Conservation (phyloP, 2,329 filamentous ascomycete species). For the Mollisiaceae sp. region DNA sequence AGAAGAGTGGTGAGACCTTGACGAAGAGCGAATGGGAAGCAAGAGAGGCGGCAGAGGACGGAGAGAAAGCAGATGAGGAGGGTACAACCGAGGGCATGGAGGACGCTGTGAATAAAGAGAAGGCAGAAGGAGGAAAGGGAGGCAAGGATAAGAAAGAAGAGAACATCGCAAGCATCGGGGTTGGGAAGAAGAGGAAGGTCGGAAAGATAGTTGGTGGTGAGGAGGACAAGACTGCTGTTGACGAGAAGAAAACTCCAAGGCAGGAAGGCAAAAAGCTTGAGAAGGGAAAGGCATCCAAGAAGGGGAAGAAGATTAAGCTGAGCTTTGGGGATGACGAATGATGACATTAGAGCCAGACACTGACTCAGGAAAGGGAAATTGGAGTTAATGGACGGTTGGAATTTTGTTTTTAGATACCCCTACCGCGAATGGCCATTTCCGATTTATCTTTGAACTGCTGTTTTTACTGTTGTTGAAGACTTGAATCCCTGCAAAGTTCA, state of each 20-base stretch:
- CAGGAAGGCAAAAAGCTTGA: constrained; percentile 33
- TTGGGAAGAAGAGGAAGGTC: constrained; percentile 59
- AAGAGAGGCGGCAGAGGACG: constrained; percentile 38
- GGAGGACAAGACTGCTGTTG: constrained; percentile 26
- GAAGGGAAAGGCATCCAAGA: constrained; percentile 44
- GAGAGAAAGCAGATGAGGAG: constrained; percentile 34
- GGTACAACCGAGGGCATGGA: background rate
- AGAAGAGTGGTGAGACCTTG: constrained; percentile 65
- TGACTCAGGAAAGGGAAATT: background rate
- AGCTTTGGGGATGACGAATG: constrained; percentile 68
- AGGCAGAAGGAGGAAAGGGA: constrained; percentile 14
- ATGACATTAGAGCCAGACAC: background rate
- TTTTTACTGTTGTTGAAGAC: background rate
- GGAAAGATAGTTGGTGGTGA: constrained; percentile 54
- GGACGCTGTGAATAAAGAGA: background rate
- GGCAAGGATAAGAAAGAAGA: constrained; percentile 25
- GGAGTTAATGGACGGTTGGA: constrained; percentile 15
- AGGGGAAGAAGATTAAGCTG: constrained; percentile 65
- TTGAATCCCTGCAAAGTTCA: background rate
- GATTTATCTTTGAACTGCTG: background rate
- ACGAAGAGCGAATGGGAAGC: constrained; percentile 45
- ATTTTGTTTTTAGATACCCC: constrained; percentile 25
- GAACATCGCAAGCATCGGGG: constrained; percentile 50
- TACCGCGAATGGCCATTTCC: background rate
- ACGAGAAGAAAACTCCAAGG: constrained; percentile 14